phyloP scores from a whole-genome alignment of 192 early-diverging fungal species.

The Podila clonocystis region DNA sequence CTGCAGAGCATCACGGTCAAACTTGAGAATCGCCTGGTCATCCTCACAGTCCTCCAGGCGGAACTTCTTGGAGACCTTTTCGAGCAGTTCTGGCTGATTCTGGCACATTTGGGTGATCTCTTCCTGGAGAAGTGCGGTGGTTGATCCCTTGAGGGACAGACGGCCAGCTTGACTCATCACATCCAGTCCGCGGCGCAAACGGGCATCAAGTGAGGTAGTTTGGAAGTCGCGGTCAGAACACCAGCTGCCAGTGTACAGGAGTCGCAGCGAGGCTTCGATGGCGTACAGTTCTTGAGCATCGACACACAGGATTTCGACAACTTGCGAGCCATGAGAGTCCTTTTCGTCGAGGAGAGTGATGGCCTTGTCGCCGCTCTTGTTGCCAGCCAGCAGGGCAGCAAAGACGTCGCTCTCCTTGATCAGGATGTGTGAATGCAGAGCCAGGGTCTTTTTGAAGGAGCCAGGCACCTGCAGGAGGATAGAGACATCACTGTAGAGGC shows the following conservation, averaged over 20 bases:
- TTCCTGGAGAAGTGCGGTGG: conserved; percentile 40
- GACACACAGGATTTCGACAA: conserved; percentile 41
- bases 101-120: conserved; percentile 49
- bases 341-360: conserved; percentile 23
- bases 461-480: conserved; percentile 38
- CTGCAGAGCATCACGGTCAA: conserved; percentile 44
- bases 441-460: conserved; percentile 35
- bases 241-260: conserved; percentile 47
- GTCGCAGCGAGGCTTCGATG: conserved; percentile 35
- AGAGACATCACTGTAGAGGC: conserved; percentile 48
- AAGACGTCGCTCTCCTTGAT: conserved; percentile 43
- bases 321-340: conserved; percentile 31
- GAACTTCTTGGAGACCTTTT: conserved; percentile 37
- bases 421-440: conserved; percentile 38
- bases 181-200: conserved; percentile 43
- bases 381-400: conserved; percentile 27
- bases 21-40: conserved; percentile 42
- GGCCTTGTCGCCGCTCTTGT: conserved; percentile 30
- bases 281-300: conserved; percentile 49
- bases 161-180: conserved; percentile 49
- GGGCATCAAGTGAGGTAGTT: conserved; percentile 34
- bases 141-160: conserved; percentile 32
- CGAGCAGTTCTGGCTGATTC: conserved; percentile 39
- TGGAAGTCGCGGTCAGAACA: conserved; percentile 51
- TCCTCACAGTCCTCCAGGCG: conserved; percentile 41